Evolutionary conservation across 177 flowering plant species (phyloP).

Genomic region (Vitis hybrid): DNA sequence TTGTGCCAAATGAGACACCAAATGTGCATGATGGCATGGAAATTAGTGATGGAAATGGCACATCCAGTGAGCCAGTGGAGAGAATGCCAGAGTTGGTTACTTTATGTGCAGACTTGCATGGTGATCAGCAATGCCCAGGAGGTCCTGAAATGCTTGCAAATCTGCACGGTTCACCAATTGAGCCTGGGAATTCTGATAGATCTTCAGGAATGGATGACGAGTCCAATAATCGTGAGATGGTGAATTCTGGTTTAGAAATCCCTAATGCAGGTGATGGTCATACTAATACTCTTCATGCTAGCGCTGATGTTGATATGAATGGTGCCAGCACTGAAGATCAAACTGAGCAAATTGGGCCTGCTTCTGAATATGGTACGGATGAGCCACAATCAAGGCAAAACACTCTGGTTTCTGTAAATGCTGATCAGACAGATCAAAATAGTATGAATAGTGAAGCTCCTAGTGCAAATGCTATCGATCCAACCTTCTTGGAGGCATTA

Average conservation of each 20-base stretch:
- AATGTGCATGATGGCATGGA: conserved; percentile 57
- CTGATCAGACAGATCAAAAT: conserved; percentile 47
- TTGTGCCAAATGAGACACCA: conserved; percentile 21
- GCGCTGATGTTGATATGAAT: conserved; percentile 72
- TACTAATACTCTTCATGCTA: conserved; percentile 31
- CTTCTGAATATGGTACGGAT: conserved; percentile 33
- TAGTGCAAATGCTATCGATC: conserved; percentile 74
- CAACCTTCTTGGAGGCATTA: conserved; percentile 91
- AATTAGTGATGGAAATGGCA: conserved; percentile 43
- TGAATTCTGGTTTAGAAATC: conserved; percentile 36
- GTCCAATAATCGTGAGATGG: conserved; percentile 27
- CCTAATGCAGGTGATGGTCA: conserved; percentile 35
- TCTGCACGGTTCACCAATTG: conserved; percentile 27
- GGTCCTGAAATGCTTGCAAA: conserved; percentile 17
- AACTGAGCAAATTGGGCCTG: conserved; percentile 30
- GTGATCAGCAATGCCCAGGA: conserved; percentile 23
- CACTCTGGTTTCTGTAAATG: conserved; percentile 33
- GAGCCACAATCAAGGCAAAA: conserved; percentile 40
- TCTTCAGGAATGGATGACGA: conserved; percentile 40
- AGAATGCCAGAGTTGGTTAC: conserved; percentile 28
- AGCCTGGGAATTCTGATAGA: conserved; percentile 24
- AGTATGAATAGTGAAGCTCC: conserved; percentile 43
- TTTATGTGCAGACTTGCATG: conserved; percentile 22
- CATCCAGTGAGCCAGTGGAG: conserved; percentile 28
- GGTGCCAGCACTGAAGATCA: conserved; percentile 43